Evolutionary conservation across 345 rosid species (phyloP), one percentile per base, ranked within the genome.

Genomic region (Gossypium thurberi): DNA sequence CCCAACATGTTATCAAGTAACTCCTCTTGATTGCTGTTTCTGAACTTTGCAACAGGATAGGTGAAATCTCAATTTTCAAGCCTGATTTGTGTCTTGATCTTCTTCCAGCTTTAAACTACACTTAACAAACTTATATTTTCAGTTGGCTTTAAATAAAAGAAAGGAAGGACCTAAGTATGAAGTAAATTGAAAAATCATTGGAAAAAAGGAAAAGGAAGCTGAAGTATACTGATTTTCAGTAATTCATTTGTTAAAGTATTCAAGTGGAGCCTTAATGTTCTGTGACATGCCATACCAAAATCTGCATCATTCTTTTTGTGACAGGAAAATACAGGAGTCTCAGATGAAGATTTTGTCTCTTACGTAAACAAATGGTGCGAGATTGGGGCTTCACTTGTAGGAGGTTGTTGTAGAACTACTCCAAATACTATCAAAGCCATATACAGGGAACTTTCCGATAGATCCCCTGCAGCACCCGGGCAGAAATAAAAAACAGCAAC

Each of bases 321-420:
- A 85, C 87, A 87, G 97, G 87, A 85, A 78, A 87, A 89, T 65
- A 87, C 90, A 26, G 91, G 97, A 72, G 88, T 91, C 25, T 79
- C 88, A 6, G 85, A 91, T 80, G 87, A 91, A 62, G 91, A 85
- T 74, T 89, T 89, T 80, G 88, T 91, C 1, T 89, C 97, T 0
- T 82, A 84, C 66, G 88, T 89, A 75, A 84, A 75, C 74, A 87
- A 76, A 74, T 91, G 97, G 97, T 82, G 84, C 1, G 87, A 89
- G 76, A 77, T 47, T 13, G 94, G 94, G 53, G 92, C 89, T 77
- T 89, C 89, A 42, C 85, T 91, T 13, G 79, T 89, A 3, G 94
- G 92, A 63, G 94, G 94, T 57, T 87, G 91, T 74, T 87, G 91
- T 78, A 78, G 91, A 72, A 91, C 92, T 14, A 89, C 92, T 60